These are phyloP conservation scores for Dicorynia guianensis DNA, from an alignment of 306 rosid species.

Conservation along the genomic window DNA sequence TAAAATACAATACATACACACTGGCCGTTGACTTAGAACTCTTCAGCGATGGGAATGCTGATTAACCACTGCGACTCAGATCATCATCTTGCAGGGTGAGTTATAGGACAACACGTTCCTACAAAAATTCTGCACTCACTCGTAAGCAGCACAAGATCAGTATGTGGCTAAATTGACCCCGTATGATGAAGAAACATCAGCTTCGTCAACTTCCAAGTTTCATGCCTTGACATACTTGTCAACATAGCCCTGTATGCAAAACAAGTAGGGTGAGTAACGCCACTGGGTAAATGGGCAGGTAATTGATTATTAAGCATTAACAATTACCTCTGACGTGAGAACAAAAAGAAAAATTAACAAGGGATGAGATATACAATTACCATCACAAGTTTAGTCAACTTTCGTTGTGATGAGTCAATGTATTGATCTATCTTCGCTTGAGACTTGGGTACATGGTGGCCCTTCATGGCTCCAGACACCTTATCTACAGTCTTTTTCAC, in stretches of 20 bases:
- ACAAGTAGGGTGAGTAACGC: conserved; percentile 35
- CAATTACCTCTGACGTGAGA: not conserved
- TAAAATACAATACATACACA: conserved; percentile 54
- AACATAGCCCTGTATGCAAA: conserved; percentile 86
- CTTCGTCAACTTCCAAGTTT: conserved; percentile 20
- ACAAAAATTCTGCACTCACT: conserved; percentile 34
- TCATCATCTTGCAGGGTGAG: conserved; percentile 20
- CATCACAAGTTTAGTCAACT: conserved; percentile 96
- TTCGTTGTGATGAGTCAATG: conserved; percentile 87
- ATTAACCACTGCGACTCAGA: conserved; percentile 37
- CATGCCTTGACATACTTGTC: conserved; percentile 79
- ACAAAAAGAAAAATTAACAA: not conserved
- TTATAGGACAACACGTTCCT: conserved; percentile 17
- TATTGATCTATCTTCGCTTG: conserved; percentile 86
- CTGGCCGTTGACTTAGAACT: conserved; percentile 41
- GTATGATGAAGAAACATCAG: conserved; percentile 28
- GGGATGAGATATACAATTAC: conserved; percentile 54
- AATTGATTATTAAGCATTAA: no score
- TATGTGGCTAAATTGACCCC: not conserved
- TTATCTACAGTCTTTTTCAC: conserved; percentile 97
- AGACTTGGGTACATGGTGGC: conserved; percentile 87
- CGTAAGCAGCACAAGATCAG: not conserved
- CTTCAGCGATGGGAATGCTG: conserved; percentile 38
- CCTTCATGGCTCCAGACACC: conserved; percentile 98
- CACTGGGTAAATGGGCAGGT: not conserved